A percentile compares a stretch with the other conserved stretches of the same genome.
Evolutionary conservation across 345 rosid species (phyloP).

Genomic region (Boechera stricta): DNA sequence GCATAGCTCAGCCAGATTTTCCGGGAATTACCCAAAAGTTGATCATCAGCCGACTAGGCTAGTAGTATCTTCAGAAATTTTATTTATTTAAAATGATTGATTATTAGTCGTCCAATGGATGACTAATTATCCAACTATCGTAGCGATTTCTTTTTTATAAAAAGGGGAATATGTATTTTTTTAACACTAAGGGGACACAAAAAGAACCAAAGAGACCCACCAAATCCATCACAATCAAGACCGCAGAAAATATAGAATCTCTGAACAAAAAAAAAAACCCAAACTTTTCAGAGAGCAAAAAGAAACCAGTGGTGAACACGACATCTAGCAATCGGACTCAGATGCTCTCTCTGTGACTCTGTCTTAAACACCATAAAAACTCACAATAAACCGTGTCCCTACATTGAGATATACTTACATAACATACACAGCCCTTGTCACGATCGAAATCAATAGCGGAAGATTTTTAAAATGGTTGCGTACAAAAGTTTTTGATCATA

Average conservation of each 20-base stretch:
- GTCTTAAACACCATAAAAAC: conserved; percentile 29
- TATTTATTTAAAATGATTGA: background rate
- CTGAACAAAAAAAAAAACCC: conserved; percentile 11
- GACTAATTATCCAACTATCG: conserved; percentile 30
- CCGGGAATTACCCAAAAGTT: background rate
- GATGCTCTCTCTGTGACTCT: conserved; percentile 32
- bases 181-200: conserved; percentile 38
- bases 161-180: conserved; percentile 35
- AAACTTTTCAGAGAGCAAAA: conserved; percentile 15
- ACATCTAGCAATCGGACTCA: conserved; percentile 36
- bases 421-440: conserved; percentile 20
- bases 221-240: conserved; percentile 41
- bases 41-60: conserved; percentile 8
- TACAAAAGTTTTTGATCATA: conserved; percentile 27
- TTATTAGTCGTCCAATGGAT: conserved; percentile 28
- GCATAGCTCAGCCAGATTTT: background rate
- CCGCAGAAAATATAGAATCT: conserved; percentile 44
- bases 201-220: conserved; percentile 40
- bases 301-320: conserved; percentile 41
- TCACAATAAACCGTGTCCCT: conserved; percentile 34
- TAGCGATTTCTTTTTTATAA: background rate
- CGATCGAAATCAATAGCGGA: conserved; percentile 31
- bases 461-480: conserved; percentile 30
- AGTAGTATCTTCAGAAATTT: background rate
- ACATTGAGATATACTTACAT: conserved; percentile 9